Base-by-base conservation (phyloP, 345 rosid genomes). In the Salix caprea region DNA sequence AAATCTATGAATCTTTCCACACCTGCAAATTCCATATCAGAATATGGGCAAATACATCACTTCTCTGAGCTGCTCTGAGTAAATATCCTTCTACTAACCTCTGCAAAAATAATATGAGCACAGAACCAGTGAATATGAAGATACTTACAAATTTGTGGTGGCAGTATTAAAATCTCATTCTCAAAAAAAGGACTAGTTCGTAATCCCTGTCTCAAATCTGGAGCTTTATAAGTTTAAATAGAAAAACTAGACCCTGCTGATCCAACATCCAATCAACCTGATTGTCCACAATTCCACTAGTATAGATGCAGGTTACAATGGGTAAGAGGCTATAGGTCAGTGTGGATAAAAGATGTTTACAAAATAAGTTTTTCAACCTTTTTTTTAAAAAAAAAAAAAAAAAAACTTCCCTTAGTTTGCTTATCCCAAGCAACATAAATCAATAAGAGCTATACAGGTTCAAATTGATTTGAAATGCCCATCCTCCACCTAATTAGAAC, bases 1-100 rank as follows among this genome's bases (percentile, higher is more conserved):
- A 66, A 56, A 46, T 48, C 72, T 61, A 81, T 24, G 75, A 68
- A 62, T 46, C 14, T 62, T 74, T 67, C 66, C 83, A 50, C 71
- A 96, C 99, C 96, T 94, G 97, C 73, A 96, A 82, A 88, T 91
- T 95, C 99, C 99, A 96, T 82, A 96, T 94, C 80, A 96, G 85
- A 85, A 94, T 96, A 82, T 96, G 99, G 72, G 98, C 94, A 81
- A 96, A 96, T 85, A 96, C 84, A 80, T 96, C 97, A 81, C 98
- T 96, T 85, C 95, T 87, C 78, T 96, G 97, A 80, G 99, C 83
- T 70, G 99, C 99, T 89, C 98, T 89, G 42, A 96, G 94, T 88
- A 96, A 85, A 83, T 96, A 96, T 62, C 99, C 98, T 88, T 96
- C 97, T 44, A 96, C 99, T 67, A 96, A 81, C 80, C 78, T 85